phyloP scores from a whole-genome alignment of 2,329 filamentous ascomycete species.

The Neopestalotiopsis clavispora region DNA sequence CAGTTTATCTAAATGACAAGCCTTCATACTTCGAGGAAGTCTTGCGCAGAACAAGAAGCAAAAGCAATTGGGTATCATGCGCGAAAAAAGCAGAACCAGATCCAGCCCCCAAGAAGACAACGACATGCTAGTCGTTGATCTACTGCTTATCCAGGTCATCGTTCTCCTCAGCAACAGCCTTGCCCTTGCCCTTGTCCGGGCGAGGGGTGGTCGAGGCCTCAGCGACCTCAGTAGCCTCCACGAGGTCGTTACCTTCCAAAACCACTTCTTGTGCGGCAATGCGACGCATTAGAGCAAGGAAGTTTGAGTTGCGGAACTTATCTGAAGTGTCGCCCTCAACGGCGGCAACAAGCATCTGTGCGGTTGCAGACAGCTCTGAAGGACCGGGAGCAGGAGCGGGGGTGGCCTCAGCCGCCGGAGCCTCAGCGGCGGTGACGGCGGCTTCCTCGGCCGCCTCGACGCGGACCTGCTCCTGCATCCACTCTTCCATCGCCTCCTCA shows the following conservation, averaged over 20 bases:
- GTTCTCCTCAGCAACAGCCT: not conserved
- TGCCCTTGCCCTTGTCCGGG: slow-evolving; percentile 4
- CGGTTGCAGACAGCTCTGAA: slow-evolving; percentile 74
- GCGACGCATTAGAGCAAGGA: slow-evolving; percentile 77
- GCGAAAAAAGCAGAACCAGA: too few relatives aligned
- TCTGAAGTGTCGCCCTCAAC: slow-evolving; percentile 70
- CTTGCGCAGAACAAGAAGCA: too few relatives aligned
- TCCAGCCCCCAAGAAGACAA: not conserved
- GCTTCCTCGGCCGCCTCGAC: not conserved
- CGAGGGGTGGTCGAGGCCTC: not conserved
- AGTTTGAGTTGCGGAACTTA: slow-evolving; percentile 81
- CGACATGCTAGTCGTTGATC: not conserved
- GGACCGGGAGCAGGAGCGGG: slow-evolving; percentile 34
- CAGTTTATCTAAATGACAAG: too few relatives aligned
- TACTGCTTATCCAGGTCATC: not conserved
- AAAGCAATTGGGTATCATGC: too few relatives aligned
- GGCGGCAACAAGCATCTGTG: slow-evolving; percentile 70
- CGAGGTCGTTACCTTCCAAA: slow-evolving; percentile 73
- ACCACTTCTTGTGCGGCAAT: slow-evolving; percentile 74
- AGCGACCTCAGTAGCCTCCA: slow-evolving; percentile 38
- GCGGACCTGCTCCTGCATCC: not conserved
- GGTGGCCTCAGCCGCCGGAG: slow-evolving; percentile 28
- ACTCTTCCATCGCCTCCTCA: slow-evolving; percentile 10
- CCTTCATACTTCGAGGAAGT: too few relatives aligned
- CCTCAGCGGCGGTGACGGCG: slow-evolving; percentile 25